Evolutionary conservation across 805 yeast species (phyloP).

Genomic region (Ogataea zsoltii): DNA sequence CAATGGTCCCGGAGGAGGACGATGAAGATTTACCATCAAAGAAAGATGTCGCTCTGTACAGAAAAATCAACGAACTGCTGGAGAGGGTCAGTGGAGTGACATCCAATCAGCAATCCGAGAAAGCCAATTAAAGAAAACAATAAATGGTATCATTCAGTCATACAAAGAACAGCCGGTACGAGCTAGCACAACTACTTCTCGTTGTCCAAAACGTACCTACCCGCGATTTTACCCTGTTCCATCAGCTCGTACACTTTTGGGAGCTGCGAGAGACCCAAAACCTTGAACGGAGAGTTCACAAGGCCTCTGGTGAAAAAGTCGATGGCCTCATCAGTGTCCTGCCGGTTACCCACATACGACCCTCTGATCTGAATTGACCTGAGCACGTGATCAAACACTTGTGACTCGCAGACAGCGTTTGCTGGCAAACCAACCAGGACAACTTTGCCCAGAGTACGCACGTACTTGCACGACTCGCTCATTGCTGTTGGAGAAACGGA

Average conservation of each 20-base stretch:
- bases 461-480: slow-evolving; percentile 58
- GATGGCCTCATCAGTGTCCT: slow-evolving; percentile 77
- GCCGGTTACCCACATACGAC: slow-evolving; percentile 89
- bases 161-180: background rate
- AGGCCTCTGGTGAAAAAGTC: slow-evolving; percentile 71
- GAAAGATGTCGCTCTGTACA: slow-evolving; percentile 32
- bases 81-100: slow-evolving; percentile 31
- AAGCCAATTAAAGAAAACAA: too few species aligned
- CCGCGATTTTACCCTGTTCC: slow-evolving; percentile 85
- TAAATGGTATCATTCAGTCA: background rate
- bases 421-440: slow-evolving; percentile 77
- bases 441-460: slow-evolving; percentile 61
- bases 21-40: slow-evolving; percentile 25
- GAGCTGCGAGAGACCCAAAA: slow-evolving; percentile 75
- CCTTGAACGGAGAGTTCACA: slow-evolving; percentile 64
- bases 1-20: slow-evolving; percentile 16
- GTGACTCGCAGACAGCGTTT: slow-evolving; percentile 65
- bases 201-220: slow-evolving; percentile 88
- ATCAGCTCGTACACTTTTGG: slow-evolving; percentile 71
- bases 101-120: too few species aligned
- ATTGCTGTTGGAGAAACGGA: slow-evolving; percentile 58
- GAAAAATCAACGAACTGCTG: slow-evolving; percentile 38
- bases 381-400: slow-evolving; percentile 73
- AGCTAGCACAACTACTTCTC: slow-evolving; percentile 44
- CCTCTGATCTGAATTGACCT: slow-evolving; percentile 75